A percentile compares a stretch with the other conserved stretches of the same genome.
Conservation (phyloP, 1,139 yeast species). For the Yamadazyma atlantica region DNA sequence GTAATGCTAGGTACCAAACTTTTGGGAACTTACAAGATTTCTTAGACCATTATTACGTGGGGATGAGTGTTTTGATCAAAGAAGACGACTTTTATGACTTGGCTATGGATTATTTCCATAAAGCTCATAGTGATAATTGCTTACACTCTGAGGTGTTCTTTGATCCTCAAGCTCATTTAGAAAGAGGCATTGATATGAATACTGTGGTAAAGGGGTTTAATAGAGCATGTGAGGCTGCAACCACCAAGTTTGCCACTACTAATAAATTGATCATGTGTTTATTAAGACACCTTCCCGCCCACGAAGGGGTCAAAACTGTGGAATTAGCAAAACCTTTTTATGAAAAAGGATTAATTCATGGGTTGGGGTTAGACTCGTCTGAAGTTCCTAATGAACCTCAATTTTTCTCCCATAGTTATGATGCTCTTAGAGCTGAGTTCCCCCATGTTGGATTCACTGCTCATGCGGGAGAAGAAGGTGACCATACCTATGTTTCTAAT, state of each 20-base stretch:
- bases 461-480: conserved; percentile 89
- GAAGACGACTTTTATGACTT: conserved; percentile 70
- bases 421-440: conserved; percentile 40
- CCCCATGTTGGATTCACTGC: conserved; percentile 66
- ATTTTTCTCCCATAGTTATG: conserved; percentile 61
- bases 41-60: conserved; percentile 73
- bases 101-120: conserved; percentile 70
- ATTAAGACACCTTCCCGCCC: conserved; percentile 67
- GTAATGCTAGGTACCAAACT: conserved; percentile 55
- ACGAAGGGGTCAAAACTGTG: conserved; percentile 56
- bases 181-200: conserved; percentile 60
- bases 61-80: conserved; percentile 65
- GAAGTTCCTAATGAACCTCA: conserved; percentile 77
- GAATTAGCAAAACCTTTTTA: conserved; percentile 50
- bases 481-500: conserved; percentile 56
- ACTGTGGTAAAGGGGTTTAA: conserved; percentile 63
- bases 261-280: conserved; percentile 77
- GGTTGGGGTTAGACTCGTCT: conserved; percentile 74
- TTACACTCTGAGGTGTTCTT: conserved; percentile 71
- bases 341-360: conserved; percentile 58
- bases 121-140: conserved; percentile 62
- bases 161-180: conserved; percentile 82
- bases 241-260: conserved; percentile 55
- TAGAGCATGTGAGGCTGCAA: conserved; percentile 62
- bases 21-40: conserved; percentile 75